Evolutionary conservation across 2,329 filamentous ascomycete genomes (phyloP).

Genomic region (Trichophyton simii): DNA sequence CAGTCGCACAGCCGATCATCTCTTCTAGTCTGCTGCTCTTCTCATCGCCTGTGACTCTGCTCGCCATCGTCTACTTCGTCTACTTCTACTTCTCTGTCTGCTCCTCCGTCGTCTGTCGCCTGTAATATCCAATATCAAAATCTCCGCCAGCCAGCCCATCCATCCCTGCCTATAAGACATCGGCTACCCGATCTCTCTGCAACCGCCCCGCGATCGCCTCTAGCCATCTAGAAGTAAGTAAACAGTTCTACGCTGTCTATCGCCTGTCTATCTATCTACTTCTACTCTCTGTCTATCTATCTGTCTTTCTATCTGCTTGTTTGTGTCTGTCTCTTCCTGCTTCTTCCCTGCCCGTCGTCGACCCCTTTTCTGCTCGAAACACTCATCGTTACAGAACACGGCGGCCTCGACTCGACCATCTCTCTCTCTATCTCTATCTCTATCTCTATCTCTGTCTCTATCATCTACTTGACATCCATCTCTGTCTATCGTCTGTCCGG

Average conservation of each 20-base stretch:
- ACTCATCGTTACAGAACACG: not conserved
- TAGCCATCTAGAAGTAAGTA: not conserved
- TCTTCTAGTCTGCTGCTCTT: not conserved
- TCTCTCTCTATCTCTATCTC: too few relatives aligned
- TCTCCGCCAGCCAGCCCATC: not conserved
- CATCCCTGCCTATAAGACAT: not conserved
- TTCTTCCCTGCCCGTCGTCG: not conserved
- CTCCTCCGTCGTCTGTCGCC: not conserved
- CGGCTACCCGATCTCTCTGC: not conserved
- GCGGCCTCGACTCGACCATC: not conserved
- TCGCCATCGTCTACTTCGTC: not conserved
- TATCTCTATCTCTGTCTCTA: too few relatives aligned
- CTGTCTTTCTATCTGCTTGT: too few relatives aligned
- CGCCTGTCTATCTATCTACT: not conserved
- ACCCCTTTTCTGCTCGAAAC: not conserved
- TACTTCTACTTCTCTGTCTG: not conserved
- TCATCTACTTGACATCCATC: too few relatives aligned
- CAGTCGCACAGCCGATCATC: too few relatives aligned
- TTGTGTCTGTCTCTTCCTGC: not conserved
- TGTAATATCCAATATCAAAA: not conserved
- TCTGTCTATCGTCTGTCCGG: too few relatives aligned
- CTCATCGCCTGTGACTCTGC: not conserved
- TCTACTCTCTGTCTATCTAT: not conserved
- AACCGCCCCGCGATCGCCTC: not conserved
- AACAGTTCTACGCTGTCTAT: not conserved